Evolutionary conservation across 2,329 filamentous ascomycete genomes (phyloP), one percentile per base, ranked within the genome.

Genomic region (Magnaporthiopsis poae): DNA sequence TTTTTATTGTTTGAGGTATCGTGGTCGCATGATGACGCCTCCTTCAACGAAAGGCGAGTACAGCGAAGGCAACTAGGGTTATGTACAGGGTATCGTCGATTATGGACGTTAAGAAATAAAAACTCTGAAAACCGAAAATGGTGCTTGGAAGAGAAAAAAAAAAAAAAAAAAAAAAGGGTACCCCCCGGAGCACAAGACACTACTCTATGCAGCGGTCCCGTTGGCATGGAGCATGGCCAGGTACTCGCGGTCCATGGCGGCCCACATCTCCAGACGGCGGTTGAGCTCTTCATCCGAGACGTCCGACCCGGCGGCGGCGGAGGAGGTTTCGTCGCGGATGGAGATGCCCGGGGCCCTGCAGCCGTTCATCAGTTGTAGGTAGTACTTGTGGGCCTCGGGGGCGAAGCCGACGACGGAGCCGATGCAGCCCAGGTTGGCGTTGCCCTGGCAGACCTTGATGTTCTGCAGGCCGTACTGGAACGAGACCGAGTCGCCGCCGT

Each of bases 361-460:
- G 56, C 71, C 77, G 15, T 75, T 69, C 13, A 82, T 80, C 27
- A 72, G 66, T 66, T 75, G 74, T 68, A 87, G 78, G 75, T 87
- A 87, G 71, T 77, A 74, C 25, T 71, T 39, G 73, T 87, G 85
- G 2, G 82, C 77, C 5, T 71, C 65, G 46, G 78, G 68, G 68
- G 84, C 75, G 59, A 85, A 71, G 2, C 73, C 67, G 0, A 79
- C 80, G 46, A 80, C 80, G 31, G 56, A 35, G n/a, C 72, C 84
- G 71, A 86, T 86, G 76, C 85, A 86, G 52, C 67, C 60, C 13
- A 75, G 71, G 72, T 80, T 85, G 31, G 75, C 75, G 67, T 76
- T 78, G 68, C 85, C 85, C 18, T 73, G 67, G 76, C 84, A 87
- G 31, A 81, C 74, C 64, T 76, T 71, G 70, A 86, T 71, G 63